These are phyloP conservation scores for Yueomyces sp. DNA, from an alignment of 805 yeast genomes.

Conservation along the genomic window DNA sequence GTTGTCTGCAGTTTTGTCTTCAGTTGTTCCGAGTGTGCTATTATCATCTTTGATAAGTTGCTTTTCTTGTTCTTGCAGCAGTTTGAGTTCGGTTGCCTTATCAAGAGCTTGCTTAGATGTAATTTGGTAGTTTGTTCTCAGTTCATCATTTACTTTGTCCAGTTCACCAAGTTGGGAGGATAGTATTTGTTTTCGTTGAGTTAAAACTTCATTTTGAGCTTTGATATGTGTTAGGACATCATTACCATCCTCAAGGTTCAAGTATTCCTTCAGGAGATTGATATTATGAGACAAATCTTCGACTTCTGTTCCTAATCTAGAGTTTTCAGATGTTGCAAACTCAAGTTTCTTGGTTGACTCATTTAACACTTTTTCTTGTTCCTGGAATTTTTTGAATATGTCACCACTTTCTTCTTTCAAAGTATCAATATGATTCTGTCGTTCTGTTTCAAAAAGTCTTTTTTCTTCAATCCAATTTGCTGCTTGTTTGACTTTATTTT, in stretches of 20 bases:
- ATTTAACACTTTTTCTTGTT: conserved; percentile 9
- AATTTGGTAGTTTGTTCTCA: conserved; percentile 32
- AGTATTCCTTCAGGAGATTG: conserved; percentile 3
- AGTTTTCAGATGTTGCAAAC: conserved; percentile 10
- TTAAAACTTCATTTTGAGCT: conserved; percentile 3
- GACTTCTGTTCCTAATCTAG: conserved; percentile 5
- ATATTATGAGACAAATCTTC: conserved; percentile 3
- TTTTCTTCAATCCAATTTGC: conserved; percentile 8
- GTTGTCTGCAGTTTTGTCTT: conserved; percentile 3
- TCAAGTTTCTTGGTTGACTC: conserved; percentile 17
- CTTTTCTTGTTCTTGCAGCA: conserved; percentile 13
- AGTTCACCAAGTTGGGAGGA: background rate
- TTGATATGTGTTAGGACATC: no score
- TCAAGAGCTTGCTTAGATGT: conserved; percentile 37
- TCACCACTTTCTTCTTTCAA: conserved; percentile 29
- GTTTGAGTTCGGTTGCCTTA: conserved; percentile 19
- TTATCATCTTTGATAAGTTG: conserved; percentile 18
- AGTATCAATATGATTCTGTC: conserved; percentile 29
- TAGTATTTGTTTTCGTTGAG: conserved; percentile 41
- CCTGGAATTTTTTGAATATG: conserved; percentile 25
- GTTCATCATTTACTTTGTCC: conserved; percentile 15
- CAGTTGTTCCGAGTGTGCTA: conserved; percentile 24
- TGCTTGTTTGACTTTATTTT: conserved; percentile 2
- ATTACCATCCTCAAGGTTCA: background rate
- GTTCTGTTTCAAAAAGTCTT: conserved; percentile 27